Evolutionary conservation across 2,329 filamentous ascomycete species (phyloP).

Genomic region (Colletotrichum sp.): DNA sequence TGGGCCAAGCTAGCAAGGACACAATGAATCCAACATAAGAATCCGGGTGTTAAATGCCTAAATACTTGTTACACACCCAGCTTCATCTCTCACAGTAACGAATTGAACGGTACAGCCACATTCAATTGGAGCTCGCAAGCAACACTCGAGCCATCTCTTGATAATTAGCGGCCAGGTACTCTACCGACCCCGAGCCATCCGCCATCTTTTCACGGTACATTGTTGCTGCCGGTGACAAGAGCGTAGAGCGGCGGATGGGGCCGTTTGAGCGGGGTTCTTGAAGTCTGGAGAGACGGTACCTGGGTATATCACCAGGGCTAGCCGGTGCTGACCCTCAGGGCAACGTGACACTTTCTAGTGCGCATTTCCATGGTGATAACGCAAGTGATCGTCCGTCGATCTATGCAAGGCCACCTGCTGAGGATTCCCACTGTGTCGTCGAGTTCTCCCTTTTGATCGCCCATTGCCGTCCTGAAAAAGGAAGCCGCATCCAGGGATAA

Average conservation of each 20-base stretch:
- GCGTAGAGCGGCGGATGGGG: background rate
- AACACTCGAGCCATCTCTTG: background rate
- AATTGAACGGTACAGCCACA: background rate
- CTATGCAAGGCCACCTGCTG: background rate
- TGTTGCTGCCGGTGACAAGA: background rate
- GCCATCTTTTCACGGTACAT: background rate
- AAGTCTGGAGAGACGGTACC: background rate
- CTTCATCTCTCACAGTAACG: background rate
- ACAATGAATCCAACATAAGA: background rate
- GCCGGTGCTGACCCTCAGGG: background rate
- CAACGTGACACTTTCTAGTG: background rate
- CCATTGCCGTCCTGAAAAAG: background rate
- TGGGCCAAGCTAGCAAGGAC: background rate
- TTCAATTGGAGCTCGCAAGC: background rate
- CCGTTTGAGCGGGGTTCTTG: background rate
- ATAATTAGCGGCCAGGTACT: background rate
- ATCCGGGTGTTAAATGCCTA: background rate
- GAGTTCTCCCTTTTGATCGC: background rate
- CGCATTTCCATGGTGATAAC: background rate
- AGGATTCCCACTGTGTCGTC: background rate
- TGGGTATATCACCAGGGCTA: background rate
- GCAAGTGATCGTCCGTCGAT: constrained; percentile 12
- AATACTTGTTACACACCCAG: background rate
- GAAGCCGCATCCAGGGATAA: background rate
- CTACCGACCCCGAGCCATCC: background rate